Conservation (phyloP, 306 rosid genomes). For the Canavalia gladiata region DNA sequence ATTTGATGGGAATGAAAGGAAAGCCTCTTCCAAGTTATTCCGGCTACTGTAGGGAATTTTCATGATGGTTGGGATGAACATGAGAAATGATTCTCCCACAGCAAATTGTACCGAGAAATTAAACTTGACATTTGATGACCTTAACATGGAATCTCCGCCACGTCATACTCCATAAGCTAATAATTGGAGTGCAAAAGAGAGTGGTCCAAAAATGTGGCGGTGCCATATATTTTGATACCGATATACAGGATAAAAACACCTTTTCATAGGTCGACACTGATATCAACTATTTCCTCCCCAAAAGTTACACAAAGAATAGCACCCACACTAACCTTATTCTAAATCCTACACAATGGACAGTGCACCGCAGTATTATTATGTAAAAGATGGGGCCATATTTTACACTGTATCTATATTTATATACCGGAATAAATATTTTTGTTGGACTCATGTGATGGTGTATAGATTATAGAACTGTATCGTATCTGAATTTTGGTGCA, state of each 20-base stretch:
- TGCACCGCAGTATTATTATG: background rate
- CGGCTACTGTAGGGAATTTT: background rate
- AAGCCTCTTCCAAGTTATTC: background rate
- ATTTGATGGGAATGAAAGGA: background rate
- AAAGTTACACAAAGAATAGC: slow-evolving; percentile 5
- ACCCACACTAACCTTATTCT: no score
- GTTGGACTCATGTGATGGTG: background rate
- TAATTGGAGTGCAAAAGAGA: slow-evolving; percentile 51
- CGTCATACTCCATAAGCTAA: slow-evolving; percentile 41
- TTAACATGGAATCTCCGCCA: slow-evolving; percentile 16
- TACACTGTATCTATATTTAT: background rate
- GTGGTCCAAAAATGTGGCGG: slow-evolving; percentile 33
- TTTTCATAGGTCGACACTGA: slow-evolving; percentile 47
- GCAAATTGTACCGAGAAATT: no score
- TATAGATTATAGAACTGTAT: background rate
- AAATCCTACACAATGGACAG: no score
- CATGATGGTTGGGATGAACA: background rate
- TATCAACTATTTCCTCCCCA: slow-evolving; percentile 16
- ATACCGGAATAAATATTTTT: background rate
- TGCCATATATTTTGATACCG: slow-evolving; percentile 30
- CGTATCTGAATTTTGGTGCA: background rate
- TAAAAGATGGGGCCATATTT: background rate
- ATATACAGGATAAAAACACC: slow-evolving; percentile 14
- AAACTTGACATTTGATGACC: background rate
- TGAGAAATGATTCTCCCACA: background rate